Evolutionary conservation across 371 early-diverging fungal genomes (phyloP), one percentile per base, ranked within the genome.

Genomic region (Lichtheimia ornata): DNA sequence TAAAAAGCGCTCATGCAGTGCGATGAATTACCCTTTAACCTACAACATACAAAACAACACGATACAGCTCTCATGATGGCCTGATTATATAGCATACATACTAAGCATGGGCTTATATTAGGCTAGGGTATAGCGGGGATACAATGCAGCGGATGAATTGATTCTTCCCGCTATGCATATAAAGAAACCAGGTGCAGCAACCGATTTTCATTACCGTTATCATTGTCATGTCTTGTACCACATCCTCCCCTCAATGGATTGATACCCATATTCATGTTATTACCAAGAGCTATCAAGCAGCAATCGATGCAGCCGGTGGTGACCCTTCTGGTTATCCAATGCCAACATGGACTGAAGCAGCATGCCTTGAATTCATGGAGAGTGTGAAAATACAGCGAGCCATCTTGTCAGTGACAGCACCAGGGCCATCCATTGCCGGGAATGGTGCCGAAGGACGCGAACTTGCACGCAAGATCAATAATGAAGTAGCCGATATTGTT

Each of bases 241-340:
- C 28, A 0, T 28, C 28, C 7, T 5, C 5, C 7, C 5, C 13
- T 3, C 7, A 18, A 45, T 45, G 45, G 45, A 60, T 60, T 28
- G 60, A 60, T 20, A 60, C 60, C 9, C 60, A 60, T 41, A 35
- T 60, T 24, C 60, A 60, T 24, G 25, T 60, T 0, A 28, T 60
- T 17, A 52, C 61, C n/a, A 42, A 52, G 18, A 27, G 41, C 27
- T 61, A 44, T 43, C 44, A 41, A 15, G 27, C 40, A 24, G 61
- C 61, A 6, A 1, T 61, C 1, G 52, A 61, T n/a, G 61, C 41
- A 45, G 42, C 61, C 0, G 61, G 61, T 6, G 61, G 61, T 22
- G 61, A 61, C 9, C 61, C 61, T 2, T 44, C 53, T 3, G 61
- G 61, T 3, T 61, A 53, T 52, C 35, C 35, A 13, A 53, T 44